phyloP scores from a whole-genome alignment of 78 protist species.

The Pigoraptor vietnamica region DNA sequence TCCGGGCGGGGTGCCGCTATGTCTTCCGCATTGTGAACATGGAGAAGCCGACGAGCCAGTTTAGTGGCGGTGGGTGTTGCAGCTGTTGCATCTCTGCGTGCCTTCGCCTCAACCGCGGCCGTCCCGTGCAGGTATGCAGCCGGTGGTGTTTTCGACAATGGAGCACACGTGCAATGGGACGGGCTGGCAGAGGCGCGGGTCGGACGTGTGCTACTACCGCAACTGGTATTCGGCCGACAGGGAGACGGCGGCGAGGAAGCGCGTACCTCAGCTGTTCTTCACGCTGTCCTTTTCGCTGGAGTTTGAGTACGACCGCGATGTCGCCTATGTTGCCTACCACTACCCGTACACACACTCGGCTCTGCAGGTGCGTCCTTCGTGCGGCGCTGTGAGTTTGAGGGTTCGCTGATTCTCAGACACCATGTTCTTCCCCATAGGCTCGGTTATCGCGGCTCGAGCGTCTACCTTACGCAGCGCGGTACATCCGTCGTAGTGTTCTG shows the following conservation, averaged over 20 bases:
- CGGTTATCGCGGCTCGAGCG: neutral
- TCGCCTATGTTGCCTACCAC: constrained; percentile 40
- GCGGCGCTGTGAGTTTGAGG: too few relatives aligned
- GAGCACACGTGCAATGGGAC: neutral
- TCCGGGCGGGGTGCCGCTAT: constrained; percentile 14
- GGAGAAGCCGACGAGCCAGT: constrained; percentile 39
- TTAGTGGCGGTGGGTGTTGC: constrained; percentile 20
- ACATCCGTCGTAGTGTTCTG: neutral
- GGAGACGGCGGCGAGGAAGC: neutral
- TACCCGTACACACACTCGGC: constrained; percentile 63
- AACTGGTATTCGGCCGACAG: neutral
- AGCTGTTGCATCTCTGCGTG: neutral
- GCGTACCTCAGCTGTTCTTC: neutral
- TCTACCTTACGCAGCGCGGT: neutral
- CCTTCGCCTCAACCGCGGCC: neutral
- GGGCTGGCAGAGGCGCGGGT: constrained; percentile 53
- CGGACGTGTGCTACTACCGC: constrained; percentile 33
- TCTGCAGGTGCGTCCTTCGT: constrained; percentile 3
- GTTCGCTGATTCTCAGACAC: too few relatives aligned
- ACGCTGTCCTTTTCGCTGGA: constrained; percentile 50
- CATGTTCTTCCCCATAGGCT: too few relatives aligned
- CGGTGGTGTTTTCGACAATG: neutral
- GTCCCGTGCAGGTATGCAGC: constrained; percentile 23
- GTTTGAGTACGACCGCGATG: neutral
- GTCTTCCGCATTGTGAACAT: constrained; percentile 63